These are phyloP conservation scores for Aspergillus spinulosporus DNA, from an alignment of 2,329 filamentous ascomycete species.

Conservation along the genomic window DNA sequence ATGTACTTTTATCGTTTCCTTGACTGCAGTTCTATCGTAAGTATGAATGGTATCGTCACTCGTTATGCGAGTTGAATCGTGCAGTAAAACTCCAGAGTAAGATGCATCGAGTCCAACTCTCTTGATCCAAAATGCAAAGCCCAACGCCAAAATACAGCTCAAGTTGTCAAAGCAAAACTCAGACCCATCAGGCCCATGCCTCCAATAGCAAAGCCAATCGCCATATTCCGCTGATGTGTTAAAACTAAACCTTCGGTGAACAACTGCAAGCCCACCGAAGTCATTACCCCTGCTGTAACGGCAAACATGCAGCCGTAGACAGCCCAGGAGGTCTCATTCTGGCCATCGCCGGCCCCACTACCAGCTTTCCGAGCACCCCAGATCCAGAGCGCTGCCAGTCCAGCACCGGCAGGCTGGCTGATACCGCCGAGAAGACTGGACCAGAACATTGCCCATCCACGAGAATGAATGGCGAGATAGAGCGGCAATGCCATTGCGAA, in stretches of 20 bases:
- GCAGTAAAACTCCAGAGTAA: conserved; percentile 5
- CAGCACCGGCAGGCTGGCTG: conserved; percentile 83
- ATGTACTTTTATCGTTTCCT: not conserved
- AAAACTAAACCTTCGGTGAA: conserved; percentile 83
- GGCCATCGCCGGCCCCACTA: conserved; percentile 28
- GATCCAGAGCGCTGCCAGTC: conserved; percentile 82
- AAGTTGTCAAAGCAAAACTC: conserved; percentile 78
- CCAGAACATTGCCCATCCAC: conserved; percentile 80
- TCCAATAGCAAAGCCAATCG: conserved; percentile 41
- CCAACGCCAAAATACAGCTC: conserved; percentile 16
- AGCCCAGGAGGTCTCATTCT: conserved; percentile 51
- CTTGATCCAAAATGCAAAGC: conserved; percentile 2
- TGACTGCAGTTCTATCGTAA: conserved; percentile 10
- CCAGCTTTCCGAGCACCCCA: conserved; percentile 60
- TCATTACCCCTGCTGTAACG: conserved; percentile 89
- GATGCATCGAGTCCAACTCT: conserved; percentile 2
- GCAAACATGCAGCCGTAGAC: conserved; percentile 72
- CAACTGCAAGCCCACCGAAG: conserved; percentile 83
- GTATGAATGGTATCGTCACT: conserved; percentile 16
- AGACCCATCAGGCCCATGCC: conserved; percentile 84
- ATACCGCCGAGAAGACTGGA: conserved; percentile 80
- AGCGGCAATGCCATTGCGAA: conserved; percentile 91
- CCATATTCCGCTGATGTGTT: conserved; percentile 52
- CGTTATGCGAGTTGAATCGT: conserved; percentile 11
- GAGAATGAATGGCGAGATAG: conserved; percentile 83